These are phyloP conservation scores for Tricholoma furcatifolium DNA, from an alignment of 768 basidiomycete genomes.

Conservation along the genomic window DNA sequence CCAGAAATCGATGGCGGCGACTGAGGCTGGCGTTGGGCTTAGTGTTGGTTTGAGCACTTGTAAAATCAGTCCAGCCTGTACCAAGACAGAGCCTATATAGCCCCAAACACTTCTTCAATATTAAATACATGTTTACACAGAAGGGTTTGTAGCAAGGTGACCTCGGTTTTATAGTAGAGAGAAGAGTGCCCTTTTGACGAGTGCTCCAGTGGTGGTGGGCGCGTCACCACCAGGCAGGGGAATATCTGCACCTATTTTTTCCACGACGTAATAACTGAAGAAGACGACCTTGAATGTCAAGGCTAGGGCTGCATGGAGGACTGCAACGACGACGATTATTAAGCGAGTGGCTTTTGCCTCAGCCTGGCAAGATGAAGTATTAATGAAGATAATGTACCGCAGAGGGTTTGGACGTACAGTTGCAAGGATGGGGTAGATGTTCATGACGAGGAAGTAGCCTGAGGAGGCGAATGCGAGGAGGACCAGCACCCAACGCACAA, in stretches of 20 bases:
- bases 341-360: conserved; percentile 86
- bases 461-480: conserved; percentile 74
- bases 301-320: conserved; percentile 77
- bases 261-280: conserved; percentile 52
- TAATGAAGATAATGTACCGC: background rate
- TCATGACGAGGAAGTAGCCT: conserved; percentile 81
- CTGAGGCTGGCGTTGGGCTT: conserved; percentile 3
- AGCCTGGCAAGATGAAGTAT: conserved; percentile 45
- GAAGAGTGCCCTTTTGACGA: conserved; percentile 14
- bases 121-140: no score
- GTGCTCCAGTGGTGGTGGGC: conserved; percentile 22
- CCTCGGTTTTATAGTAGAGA: background rate
- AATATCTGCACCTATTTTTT: conserved; percentile 41
- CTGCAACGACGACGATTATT: conserved; percentile 71
- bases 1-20: conserved; percentile 21
- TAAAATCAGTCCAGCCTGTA: no score
- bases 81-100: no score
- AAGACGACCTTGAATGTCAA: conserved; percentile 83
- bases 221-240: conserved; percentile 40
- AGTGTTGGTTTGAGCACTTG: no score
- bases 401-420: conserved; percentile 48
- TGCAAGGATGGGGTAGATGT: conserved; percentile 89
- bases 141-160: no score
- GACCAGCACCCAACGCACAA: conserved; percentile 81
- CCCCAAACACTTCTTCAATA: no score